A percentile compares a stretch with the other conserved stretches of the same genome.
These are phyloP conservation scores for Dothistroma pini DNA, from an alignment of 2,329 filamentous ascomycete genomes.

Conservation along the genomic window DNA sequence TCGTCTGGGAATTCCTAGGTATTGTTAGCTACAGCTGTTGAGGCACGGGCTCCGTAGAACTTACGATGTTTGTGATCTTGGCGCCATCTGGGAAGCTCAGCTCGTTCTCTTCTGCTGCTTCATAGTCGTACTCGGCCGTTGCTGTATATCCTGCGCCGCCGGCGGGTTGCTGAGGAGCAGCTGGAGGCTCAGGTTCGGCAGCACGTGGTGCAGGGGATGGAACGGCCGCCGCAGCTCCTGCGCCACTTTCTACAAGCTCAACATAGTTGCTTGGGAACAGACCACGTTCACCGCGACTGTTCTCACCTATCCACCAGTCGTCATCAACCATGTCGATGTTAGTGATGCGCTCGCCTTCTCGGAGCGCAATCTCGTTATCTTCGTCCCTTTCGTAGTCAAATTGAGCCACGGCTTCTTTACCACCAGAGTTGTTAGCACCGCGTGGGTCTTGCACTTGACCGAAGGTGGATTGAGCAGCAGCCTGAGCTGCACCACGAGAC, in stretches of 20 bases:
- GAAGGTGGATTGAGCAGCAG: slow-evolving; percentile 44
- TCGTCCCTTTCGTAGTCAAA: slow-evolving; percentile 98
- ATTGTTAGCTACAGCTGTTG: slow-evolving; percentile 25
- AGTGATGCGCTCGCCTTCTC: slow-evolving; percentile 81
- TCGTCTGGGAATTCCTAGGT: slow-evolving; percentile 88
- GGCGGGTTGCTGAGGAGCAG: slow-evolving; percentile 34
- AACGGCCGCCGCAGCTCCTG: slow-evolving; percentile 38
- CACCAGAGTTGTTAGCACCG: slow-evolving; percentile 44
- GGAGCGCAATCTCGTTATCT: slow-evolving; percentile 90
- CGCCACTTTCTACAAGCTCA: slow-evolving; percentile 63
- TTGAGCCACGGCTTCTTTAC: slow-evolving; percentile 72
- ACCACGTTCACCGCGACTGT: slow-evolving; percentile 75
- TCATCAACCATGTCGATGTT: slow-evolving; percentile 97
- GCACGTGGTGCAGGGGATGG: slow-evolving; percentile 41
- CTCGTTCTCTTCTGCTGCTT: slow-evolving; percentile 90
- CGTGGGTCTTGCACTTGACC: slow-evolving; percentile 41
- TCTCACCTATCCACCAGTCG: slow-evolving; percentile 98
- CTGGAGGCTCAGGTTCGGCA: slow-evolving; percentile 29
- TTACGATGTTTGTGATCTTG: slow-evolving; percentile 71
- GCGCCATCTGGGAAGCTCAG: slow-evolving; percentile 85
- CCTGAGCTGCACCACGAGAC: slow-evolving; percentile 52
- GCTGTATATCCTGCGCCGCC: slow-evolving; percentile 55
- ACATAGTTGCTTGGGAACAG: slow-evolving; percentile 98
- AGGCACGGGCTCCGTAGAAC: slow-evolving; percentile 34
- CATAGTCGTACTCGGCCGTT: slow-evolving; percentile 89